A percentile compares a stretch with the other conserved stretches of the same genome.
These are phyloP conservation scores for Albizia julibrissin DNA, from an alignment of 306 rosid genomes.

Conservation along the genomic window DNA sequence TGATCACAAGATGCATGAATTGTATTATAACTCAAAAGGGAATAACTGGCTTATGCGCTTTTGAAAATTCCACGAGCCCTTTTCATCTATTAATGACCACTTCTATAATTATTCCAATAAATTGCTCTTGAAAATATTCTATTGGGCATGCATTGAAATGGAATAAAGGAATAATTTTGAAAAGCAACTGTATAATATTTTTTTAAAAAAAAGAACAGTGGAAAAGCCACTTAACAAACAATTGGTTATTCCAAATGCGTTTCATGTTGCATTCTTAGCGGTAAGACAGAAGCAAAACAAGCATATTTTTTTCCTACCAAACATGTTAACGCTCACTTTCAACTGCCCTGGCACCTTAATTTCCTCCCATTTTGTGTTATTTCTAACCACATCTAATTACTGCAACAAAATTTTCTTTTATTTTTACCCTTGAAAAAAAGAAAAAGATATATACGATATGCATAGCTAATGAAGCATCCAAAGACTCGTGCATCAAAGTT, in stretches of 20 bases:
- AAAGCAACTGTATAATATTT: neutral
- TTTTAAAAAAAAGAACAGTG: neutral
- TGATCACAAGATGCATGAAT: neutral
- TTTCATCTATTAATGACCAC: neutral
- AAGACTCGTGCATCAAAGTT: conserved; percentile 39
- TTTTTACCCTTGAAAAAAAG: too few species aligned
- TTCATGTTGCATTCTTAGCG: conserved; percentile 37
- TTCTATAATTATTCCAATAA: conserved; percentile 19
- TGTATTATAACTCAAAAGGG: neutral
- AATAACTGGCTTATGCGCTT: neutral
- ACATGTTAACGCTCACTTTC: neutral
- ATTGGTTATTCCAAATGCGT: conserved; percentile 35
- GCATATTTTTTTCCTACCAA: conserved; percentile 27
- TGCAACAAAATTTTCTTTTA: neutral
- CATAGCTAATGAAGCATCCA: conserved; percentile 32
- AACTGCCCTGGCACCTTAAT: conserved; percentile 1
- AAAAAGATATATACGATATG: neutral
- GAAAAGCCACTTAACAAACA: neutral
- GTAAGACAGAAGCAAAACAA: conserved; percentile 24
- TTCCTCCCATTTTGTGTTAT: conserved; percentile 20
- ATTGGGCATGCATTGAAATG: conserved; percentile 7
- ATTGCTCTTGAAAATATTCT: conserved; percentile 16
- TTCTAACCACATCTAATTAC: neutral
- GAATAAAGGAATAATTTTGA: conserved; percentile 20
- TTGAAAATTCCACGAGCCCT: neutral